A percentile compares a stretch with the other conserved stretches of the same genome.
Evolutionary conservation across 805 yeast species (phyloP).

Genomic region (Debaryomyces castellii): DNA sequence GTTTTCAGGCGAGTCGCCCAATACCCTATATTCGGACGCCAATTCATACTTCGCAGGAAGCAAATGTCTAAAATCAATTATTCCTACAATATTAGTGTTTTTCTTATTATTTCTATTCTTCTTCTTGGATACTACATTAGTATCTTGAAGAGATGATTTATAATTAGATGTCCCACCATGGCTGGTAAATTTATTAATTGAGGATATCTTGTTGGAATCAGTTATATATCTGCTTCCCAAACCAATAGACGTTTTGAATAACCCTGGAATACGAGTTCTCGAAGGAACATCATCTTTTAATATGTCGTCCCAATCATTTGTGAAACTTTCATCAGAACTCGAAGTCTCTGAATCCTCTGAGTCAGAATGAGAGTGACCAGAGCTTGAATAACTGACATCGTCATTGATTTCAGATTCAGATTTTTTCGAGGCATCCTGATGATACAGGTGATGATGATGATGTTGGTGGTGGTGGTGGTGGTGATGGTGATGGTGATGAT

Average conservation of each 20-base stretch:
- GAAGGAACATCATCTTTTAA: slow-evolving; percentile 54
- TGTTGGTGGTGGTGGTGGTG: slow-evolving; percentile 1
- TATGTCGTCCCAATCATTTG: slow-evolving; percentile 69
- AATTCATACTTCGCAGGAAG: slow-evolving; percentile 74
- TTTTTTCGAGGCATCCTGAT: slow-evolving; percentile 6
- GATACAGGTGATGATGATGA: slow-evolving; percentile 5
- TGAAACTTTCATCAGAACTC: slow-evolving; percentile 57
- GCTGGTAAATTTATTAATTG: slow-evolving; percentile 37
- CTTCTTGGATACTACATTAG: slow-evolving; percentile 9
- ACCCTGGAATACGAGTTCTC: slow-evolving; percentile 53
- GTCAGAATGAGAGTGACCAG: slow-evolving; percentile 2
- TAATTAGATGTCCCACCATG: slow-evolving; percentile 37
- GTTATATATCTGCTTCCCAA: slow-evolving; percentile 31
- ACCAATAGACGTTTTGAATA: slow-evolving; percentile 42
- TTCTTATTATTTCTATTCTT: slow-evolving; percentile 20
- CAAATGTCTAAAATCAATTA: slow-evolving; percentile 64
- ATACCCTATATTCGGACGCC: slow-evolving; percentile 63
- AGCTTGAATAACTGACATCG: slow-evolving; percentile 10
- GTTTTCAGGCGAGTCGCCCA: slow-evolving; percentile 62
- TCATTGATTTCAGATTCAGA: slow-evolving; percentile 21
- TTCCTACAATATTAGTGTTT: slow-evolving; percentile 55
- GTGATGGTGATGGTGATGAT: slow-evolving; percentile 12
- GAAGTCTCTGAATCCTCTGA: slow-evolving; percentile 12
- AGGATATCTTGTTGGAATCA: slow-evolving; percentile 22
- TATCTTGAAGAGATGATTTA: slow-evolving; percentile 33